Evolutionary conservation across 225 moss, liverwort and hornwort genomes (phyloP), one percentile per base, ranked within the genome.

Genomic region (Ulota crispa): DNA sequence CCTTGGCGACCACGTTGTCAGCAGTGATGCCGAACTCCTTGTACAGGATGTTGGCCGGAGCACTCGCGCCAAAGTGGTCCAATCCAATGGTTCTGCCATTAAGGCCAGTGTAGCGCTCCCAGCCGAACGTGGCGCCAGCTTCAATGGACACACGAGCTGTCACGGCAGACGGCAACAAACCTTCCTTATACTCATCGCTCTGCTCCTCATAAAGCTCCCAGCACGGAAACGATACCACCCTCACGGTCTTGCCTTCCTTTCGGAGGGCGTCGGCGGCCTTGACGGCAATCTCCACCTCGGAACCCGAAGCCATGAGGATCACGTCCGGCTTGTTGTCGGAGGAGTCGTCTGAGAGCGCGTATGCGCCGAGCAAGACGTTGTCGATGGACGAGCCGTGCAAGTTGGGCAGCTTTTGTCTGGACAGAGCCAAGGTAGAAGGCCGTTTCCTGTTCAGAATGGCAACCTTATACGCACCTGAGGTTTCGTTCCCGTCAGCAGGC

Each of bases 181-280:
- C 87, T 75, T 92, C 94, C 89, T 98, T 98, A 83, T 95, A 98
- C 86, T 95, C 95, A 0, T 74, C 91, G 76, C 94, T 93, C 83
- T 98, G 97, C 86, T 98, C 94, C 84, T 98, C 94, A 57, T 13
- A 95, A 45, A 95, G 89, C 92, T 95, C 94, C 97, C 97, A 98
- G 60, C 88, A 88, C 34, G 91, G 87, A 14, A 98, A 91, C 2
- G 94, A 98, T 37, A 98, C 82, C 8, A 98, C 94, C 62, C 90
- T 70, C 37, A 91, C 94, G 7, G 85, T 93, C 91, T 94, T 95
- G 20, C 94, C 95, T 75, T 94, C 97, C 18, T 68, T 77, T 62
- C 92, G 83, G 78, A 98, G 78, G 16, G 80, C 10, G 14, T 90
- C 91, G 0, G 93, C 97, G 0, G 94, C 95, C 85, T 95, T 95